phyloP scores from a whole-genome alignment of 2,329 filamentous ascomycete species.

The Setomelanomma holmii region DNA sequence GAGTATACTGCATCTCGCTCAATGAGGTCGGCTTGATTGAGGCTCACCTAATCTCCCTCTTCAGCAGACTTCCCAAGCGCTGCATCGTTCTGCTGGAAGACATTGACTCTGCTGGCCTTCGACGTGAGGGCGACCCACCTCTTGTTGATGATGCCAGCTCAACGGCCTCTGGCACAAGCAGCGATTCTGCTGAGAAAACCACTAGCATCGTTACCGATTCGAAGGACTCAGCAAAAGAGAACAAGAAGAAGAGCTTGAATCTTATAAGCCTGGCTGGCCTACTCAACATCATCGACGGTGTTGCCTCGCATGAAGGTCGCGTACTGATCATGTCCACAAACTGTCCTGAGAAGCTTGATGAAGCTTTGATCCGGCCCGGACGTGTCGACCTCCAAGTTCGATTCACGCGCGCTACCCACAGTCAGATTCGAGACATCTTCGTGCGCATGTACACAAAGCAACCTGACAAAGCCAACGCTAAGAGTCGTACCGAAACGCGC shows the following conservation, averaged over 20 bases:
- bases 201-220: conserved; percentile 22
- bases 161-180: conserved; percentile 1
- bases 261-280: conserved; percentile 79
- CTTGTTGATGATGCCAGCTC: background rate
- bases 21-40: conserved; percentile 77
- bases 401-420: conserved; percentile 59
- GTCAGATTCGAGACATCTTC: conserved; percentile 54
- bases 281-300: conserved; percentile 84
- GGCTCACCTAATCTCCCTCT: conserved; percentile 61
- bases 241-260: conserved; percentile 24
- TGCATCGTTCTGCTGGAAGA: conserved; percentile 58
- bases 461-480: background rate
- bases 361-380: conserved; percentile 75
- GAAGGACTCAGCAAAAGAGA: conserved; percentile 11
- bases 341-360: conserved; percentile 73
- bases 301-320: conserved; percentile 78
- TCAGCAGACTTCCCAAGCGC: conserved; percentile 52
- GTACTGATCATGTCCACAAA: conserved; percentile 87
- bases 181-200: conserved; percentile 17
- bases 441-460: conserved; percentile 46
- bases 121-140: conserved; percentile 40
- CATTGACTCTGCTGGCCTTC: conserved; percentile 56
- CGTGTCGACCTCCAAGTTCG: conserved; percentile 72
- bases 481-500: background rate
- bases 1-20: conserved; percentile 55